phyloP scores from a whole-genome alignment of 2,329 filamentous ascomycete genomes.

The Alternaria consortialis region DNA sequence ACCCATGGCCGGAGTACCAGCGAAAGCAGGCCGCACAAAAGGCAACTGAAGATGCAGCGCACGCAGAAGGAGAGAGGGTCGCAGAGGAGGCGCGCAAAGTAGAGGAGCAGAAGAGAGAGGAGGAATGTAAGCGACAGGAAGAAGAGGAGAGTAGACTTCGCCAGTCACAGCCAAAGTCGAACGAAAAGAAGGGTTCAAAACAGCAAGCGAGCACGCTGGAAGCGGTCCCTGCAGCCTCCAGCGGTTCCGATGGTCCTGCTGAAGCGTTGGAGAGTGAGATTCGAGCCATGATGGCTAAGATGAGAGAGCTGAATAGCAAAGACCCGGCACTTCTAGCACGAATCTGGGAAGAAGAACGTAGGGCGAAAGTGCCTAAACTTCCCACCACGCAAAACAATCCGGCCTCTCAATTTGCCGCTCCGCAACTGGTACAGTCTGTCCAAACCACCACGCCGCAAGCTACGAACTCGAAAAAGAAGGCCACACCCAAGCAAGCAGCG shows the following conservation, averaged over 20 bases:
- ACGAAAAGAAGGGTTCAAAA: constrained; percentile 34
- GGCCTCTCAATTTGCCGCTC: constrained; percentile 27
- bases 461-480: constrained; percentile 35
- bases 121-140: constrained; percentile 33
- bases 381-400: constrained; percentile 33
- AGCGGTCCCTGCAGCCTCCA: constrained; percentile 3
- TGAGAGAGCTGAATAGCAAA: constrained; percentile 65
- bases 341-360: constrained; percentile 65
- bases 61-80: constrained; percentile 46
- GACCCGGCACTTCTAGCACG: constrained; percentile 64
- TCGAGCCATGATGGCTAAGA: constrained; percentile 64
- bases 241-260: constrained; percentile 6
- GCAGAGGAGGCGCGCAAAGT: constrained; percentile 38
- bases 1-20: constrained; percentile 61
- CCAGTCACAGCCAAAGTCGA: constrained; percentile 32
- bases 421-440: constrained; percentile 18
- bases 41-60: constrained; percentile 44
- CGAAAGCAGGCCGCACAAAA: constrained; percentile 51
- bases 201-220: constrained; percentile 30
- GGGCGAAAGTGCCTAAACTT: constrained; percentile 45
- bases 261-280: constrained; percentile 61
- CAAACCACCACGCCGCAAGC: constrained; percentile 21
- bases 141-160: constrained; percentile 28
- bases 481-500: constrained; percentile 26
- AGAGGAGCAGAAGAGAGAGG: constrained; percentile 38